Conservation (phyloP, 176 grass and related monocot species). For the bread wheat (Triticum aestivum) region IWGSC_CS_RefSeq_v2.1 NC_057806.1:682765885-682766384, state of each 20-base stretch:
- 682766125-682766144: neutral
- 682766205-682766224: slow-evolving; percentile 37
- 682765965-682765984: neutral
- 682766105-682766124: slow-evolving; percentile 44
- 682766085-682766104: slow-evolving; percentile 24
- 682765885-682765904: neutral
- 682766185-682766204: slow-evolving; percentile 25
- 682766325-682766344: slow-evolving; percentile 49
- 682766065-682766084: slow-evolving; percentile 39
- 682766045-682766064: neutral
- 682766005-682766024: slow-evolving; percentile 15
- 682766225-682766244: slow-evolving; percentile 40
- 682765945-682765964: neutral
- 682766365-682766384: slow-evolving; percentile 11
- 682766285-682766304: slow-evolving; percentile 45
- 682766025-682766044: slow-evolving; percentile 47
- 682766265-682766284: slow-evolving; percentile 21
- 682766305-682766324: slow-evolving; percentile 56
- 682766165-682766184: slow-evolving; percentile 29
- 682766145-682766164: slow-evolving; percentile 27
- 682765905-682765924: neutral
- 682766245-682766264: slow-evolving; percentile 38
- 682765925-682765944: neutral
- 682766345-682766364: slow-evolving; percentile 36
- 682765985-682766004: neutral